Percentiles rank a stretch among this genome's conserved stretches.
These are phyloP conservation scores for Chamaecyparis obtusa DNA, from an alignment of 75 land plant genomes.

Conservation along the genomic window DNA sequence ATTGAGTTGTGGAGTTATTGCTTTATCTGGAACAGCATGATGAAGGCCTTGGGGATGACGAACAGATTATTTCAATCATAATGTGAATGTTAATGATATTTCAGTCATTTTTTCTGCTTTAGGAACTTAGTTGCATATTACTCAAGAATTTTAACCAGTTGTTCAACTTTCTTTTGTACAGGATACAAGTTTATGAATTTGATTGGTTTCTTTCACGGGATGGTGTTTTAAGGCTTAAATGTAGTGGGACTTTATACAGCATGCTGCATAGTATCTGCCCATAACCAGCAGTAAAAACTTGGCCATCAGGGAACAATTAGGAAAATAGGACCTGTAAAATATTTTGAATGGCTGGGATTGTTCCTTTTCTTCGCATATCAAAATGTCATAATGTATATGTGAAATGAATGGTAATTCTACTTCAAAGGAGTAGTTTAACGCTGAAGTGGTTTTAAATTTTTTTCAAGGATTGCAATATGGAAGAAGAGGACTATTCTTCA, in stretches of 20 bases:
- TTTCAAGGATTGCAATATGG: conserved; percentile 36
- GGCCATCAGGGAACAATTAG: not conserved
- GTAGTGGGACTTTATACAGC: not conserved
- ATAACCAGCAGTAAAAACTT: not conserved
- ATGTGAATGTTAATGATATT: not conserved
- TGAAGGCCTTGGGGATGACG: not conserved
- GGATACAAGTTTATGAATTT: not conserved
- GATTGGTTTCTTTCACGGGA: not conserved
- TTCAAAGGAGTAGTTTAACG: not conserved
- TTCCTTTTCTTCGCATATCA: not conserved
- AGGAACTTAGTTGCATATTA: not conserved
- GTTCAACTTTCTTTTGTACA: not conserved
- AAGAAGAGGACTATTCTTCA: conserved; percentile 25
- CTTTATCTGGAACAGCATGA: not conserved
- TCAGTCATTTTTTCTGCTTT: not conserved
- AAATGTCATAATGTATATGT: not conserved
- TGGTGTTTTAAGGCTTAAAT: not conserved
- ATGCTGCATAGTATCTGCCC: not conserved
- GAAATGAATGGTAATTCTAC: not conserved
- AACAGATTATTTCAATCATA: not conserved
- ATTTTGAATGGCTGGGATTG: not conserved
- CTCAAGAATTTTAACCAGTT: not conserved
- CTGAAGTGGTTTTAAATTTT: not conserved
- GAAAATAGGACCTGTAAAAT: not conserved
- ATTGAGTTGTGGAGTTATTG: not conserved